These are phyloP conservation scores for Musa troglodytarum DNA, from an alignment of 176 grass and related monocot genomes.

Conservation along the genomic window DNA sequence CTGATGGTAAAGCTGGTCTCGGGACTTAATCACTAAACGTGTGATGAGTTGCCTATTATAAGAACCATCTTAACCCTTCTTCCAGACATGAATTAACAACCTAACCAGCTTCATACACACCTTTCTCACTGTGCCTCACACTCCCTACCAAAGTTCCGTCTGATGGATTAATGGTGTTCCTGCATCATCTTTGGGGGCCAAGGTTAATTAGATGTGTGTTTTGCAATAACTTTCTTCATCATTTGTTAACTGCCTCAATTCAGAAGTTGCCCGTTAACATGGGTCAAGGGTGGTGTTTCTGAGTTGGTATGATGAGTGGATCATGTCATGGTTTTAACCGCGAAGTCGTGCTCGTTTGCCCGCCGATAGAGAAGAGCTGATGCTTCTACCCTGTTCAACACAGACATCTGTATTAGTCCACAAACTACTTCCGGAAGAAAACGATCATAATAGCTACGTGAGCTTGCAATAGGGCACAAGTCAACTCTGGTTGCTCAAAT, in stretches of 20 bases:
- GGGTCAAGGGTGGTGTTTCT: neutral
- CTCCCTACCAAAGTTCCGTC: too few relatives aligned
- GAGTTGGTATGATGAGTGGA: neutral
- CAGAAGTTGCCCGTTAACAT: neutral
- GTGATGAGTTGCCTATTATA: too few relatives aligned
- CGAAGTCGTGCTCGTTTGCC: constrained; percentile 62
- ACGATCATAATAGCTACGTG: neutral
- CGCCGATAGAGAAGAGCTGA: constrained; percentile 78
- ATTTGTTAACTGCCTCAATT: neutral
- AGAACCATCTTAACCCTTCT: too few relatives aligned
- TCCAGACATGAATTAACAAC: too few relatives aligned
- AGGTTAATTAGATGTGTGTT: neutral
- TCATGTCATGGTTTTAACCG: constrained; percentile 34
- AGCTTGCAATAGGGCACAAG: neutral
- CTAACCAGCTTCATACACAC: too few relatives aligned
- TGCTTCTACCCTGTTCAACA: constrained; percentile 85
- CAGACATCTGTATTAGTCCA: constrained; percentile 24
- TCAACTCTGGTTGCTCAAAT: neutral
- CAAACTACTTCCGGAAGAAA: neutral
- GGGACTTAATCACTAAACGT: too few relatives aligned
- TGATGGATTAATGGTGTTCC: too few relatives aligned
- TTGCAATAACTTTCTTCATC: neutral
- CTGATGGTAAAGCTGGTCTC: too few relatives aligned
- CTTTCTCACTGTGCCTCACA: too few relatives aligned
- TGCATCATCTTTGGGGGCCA: too few relatives aligned